A percentile compares a stretch with the other conserved stretches of the same genome.
Evolutionary conservation across 306 rosid genomes (phyloP).

Genomic region (Glycine latifolia): DNA sequence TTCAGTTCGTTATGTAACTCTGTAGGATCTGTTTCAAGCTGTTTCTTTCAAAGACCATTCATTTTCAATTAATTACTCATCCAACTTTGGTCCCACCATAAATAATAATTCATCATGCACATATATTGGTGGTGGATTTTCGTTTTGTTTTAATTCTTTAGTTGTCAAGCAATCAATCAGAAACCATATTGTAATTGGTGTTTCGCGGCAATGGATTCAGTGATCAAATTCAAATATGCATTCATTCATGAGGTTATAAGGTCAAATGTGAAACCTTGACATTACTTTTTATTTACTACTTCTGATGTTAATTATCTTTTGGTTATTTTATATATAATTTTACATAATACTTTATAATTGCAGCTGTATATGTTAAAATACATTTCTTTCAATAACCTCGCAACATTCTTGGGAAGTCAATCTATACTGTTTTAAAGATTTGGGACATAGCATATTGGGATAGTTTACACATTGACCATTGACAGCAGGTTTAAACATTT

Average conservation of each 20-base stretch:
- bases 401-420: background rate
- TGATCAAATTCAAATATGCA: conserved; percentile 32
- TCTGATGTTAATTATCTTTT: background rate
- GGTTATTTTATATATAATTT: background rate
- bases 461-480: background rate
- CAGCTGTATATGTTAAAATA: background rate
- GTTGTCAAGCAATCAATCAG: conserved; percentile 36
- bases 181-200: conserved; percentile 26
- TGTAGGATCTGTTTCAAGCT: conserved; percentile 22
- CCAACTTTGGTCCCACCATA: conserved; percentile 52
- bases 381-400: background rate
- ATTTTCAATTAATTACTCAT: conserved; percentile 53
- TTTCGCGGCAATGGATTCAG: background rate
- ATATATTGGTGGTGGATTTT: conserved; percentile 41
- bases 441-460: background rate
- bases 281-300: background rate
- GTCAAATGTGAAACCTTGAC: background rate
- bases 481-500: too few species aligned
- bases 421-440: too few species aligned
- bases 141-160: conserved; percentile 39
- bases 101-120: conserved; percentile 43
- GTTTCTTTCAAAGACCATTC: conserved; percentile 37
- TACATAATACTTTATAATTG: background rate
- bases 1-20: background rate
- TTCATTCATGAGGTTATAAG: background rate